These are phyloP conservation scores for Chlorociboria aeruginascens DNA, from an alignment of 495 filamentous ascomycete genomes.

Conservation along the genomic window DNA sequence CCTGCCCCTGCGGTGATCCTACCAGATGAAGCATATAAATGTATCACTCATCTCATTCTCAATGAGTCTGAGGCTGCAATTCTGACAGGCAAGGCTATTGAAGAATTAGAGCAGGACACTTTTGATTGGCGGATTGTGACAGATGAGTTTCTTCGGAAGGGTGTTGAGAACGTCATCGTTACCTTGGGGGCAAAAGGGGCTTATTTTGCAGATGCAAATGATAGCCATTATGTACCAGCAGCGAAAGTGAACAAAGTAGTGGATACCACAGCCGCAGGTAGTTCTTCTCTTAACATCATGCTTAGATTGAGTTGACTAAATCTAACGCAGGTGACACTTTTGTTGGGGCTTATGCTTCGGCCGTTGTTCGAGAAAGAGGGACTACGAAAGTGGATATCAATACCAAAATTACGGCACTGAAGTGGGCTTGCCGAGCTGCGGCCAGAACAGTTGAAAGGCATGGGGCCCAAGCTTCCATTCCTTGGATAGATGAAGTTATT, in stretches of 20 bases:
- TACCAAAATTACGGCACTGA: slow-evolving; percentile 29
- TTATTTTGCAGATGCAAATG: slow-evolving; percentile 44
- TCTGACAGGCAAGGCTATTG: slow-evolving; percentile 37
- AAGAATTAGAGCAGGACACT: slow-evolving; percentile 34
- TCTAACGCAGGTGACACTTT: slow-evolving; percentile 93
- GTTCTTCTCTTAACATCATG: too few relatives aligned
- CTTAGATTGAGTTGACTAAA: too few relatives aligned
- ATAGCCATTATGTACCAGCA: slow-evolving; percentile 36
- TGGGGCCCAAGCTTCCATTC: slow-evolving; percentile 83
- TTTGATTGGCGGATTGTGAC: slow-evolving; percentile 33
- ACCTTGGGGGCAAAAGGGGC: slow-evolving; percentile 73
- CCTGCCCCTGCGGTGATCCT: slow-evolving; percentile 60
- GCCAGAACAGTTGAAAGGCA: slow-evolving; percentile 61
- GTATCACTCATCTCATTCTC: slow-evolving; percentile 69
- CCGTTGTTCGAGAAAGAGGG: slow-evolving; percentile 36
- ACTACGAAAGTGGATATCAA: slow-evolving; percentile 17
- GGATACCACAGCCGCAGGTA: slow-evolving; percentile 88
- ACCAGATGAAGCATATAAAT: slow-evolving; percentile 51
- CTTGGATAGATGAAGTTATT: slow-evolving; percentile 69
- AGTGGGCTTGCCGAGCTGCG: slow-evolving; percentile 59
- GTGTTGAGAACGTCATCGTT: slow-evolving; percentile 66
- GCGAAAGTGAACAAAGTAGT: slow-evolving; percentile 56
- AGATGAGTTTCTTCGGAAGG: slow-evolving; percentile 46
- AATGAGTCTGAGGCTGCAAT: slow-evolving; percentile 86
- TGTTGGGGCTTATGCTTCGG: slow-evolving; percentile 75